phyloP scores from a whole-genome alignment of 306 rosid genomes.

The Cicer judaicum region DNA sequence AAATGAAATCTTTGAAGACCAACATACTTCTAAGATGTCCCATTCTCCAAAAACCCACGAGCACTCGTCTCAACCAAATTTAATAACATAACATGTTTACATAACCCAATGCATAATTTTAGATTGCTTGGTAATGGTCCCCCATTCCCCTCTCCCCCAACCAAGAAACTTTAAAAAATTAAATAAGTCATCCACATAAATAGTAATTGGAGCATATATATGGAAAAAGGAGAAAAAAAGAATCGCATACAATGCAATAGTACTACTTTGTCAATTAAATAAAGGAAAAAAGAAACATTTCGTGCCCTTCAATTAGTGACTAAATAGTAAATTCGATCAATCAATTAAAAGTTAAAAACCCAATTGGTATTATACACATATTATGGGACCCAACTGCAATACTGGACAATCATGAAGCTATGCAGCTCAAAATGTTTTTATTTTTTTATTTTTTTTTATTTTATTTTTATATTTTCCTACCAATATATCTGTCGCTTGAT shows the following conservation, averaged over 20 bases:
- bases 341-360: slow-evolving; percentile 46
- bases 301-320: slow-evolving; percentile 49
- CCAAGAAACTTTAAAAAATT: neutral
- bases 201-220: slow-evolving; percentile 7
- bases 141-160: slow-evolving; percentile 55
- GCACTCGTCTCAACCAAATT: slow-evolving; percentile 69
- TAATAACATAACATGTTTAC: slow-evolving; percentile 53
- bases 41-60: slow-evolving; percentile 98
- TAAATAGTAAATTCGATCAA: slow-evolving; percentile 43
- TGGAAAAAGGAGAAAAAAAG: neutral
- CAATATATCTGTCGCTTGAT: slow-evolving; percentile 64
- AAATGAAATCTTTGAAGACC: slow-evolving; percentile 89
- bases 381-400: slow-evolving; percentile 65
- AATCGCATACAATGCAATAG: slow-evolving; percentile 1
- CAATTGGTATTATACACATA: slow-evolving; percentile 62
- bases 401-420: slow-evolving; percentile 52
- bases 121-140: slow-evolving; percentile 67
- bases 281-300: slow-evolving; percentile 44
- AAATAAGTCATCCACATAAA: slow-evolving; percentile 17
- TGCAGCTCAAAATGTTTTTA: slow-evolving; percentile 27
- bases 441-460: neutral
- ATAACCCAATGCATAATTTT: slow-evolving; percentile 58
- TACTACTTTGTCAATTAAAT: slow-evolving; percentile 37
- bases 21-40: slow-evolving; percentile 90
- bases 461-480: neutral